Percentiles rank a stretch among this genome's conserved stretches.
These are phyloP conservation scores for Blastocystis sp. DNA, from an alignment of 352 stramenopile genomes.

Conservation along the genomic window DNA sequence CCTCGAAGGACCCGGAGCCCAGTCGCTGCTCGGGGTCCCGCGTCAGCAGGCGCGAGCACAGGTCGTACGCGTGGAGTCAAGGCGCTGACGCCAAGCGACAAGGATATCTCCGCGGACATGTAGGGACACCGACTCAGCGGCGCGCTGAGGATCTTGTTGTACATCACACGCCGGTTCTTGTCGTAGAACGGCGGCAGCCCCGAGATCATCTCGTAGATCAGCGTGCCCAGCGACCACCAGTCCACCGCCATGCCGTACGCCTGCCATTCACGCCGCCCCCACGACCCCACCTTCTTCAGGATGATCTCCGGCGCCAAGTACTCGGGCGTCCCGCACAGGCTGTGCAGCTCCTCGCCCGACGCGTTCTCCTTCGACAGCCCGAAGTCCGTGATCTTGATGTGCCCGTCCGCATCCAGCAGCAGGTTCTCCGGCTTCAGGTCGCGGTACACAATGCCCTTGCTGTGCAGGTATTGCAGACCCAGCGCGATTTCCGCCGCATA, in stretches of 20 bases:
- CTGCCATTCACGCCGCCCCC: conserved; percentile 80
- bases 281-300: conserved; percentile 78
- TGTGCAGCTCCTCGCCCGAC: conserved; percentile 74
- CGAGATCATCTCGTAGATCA: no score
- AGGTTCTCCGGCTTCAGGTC: no score
- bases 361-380: conserved; percentile 75
- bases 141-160: conserved; percentile 87
- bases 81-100: conserved; percentile 69
- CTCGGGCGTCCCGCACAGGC: conserved; percentile 81
- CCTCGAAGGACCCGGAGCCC: conserved; percentile 70
- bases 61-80: conserved; percentile 72
- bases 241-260: conserved; percentile 84
- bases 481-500: conserved; percentile 74
- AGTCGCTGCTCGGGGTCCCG: conserved; percentile 69
- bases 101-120: conserved; percentile 64
- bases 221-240: not conserved
- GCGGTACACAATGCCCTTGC: conserved; percentile 77
- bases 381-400: conserved; percentile 83
- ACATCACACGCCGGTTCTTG: conserved; percentile 75
- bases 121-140: conserved; percentile 77
- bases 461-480: conserved; percentile 81
- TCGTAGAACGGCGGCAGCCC: no score
- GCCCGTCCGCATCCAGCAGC: conserved; percentile 81
- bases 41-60: conserved; percentile 63
- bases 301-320: conserved; percentile 83